Base-by-base conservation (phyloP, 768 basidiomycete genomes). In the Boletus pseudopeckii region DNA sequence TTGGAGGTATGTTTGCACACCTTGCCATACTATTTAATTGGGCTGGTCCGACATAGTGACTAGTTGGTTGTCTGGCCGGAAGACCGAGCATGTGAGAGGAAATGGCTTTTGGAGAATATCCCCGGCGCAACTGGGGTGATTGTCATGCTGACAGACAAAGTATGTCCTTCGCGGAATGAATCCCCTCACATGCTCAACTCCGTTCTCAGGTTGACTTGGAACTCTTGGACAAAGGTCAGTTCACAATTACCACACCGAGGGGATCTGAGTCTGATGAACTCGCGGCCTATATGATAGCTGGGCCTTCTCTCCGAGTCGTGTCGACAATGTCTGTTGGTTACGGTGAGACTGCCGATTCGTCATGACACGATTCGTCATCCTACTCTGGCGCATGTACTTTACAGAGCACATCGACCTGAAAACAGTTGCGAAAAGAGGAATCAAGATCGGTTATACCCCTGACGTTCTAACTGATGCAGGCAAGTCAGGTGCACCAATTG, bases 281-380 rank as follows among this genome's bases (percentile, higher is more conserved):
- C n/a, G 15, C 5, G n/a, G 39, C 28, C 44, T 42, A n/a, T n/a
- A n/a, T n/a, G n/a, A n/a, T n/a, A 87, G 92, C 92, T 57, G 92
- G 93, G 4, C 75, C 86, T 0, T 75, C 68, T 45, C 77, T 99
- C 9, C 82, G 80, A 41, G 85, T 90, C n/a, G 80, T 97, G 3
- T 96, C 94, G 1, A 97, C 95, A 0, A 90, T 96, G 84, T 92
- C 91, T 17, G 92, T 94, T 18, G 92, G 92, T 43, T 90, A 86
- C 64, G 90, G 91, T 90, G 54, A 52, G 79, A 58, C 18, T 39
- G 20, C 14, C 38, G 14, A 14, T 43, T 39, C 45, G 17, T 26
- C 41, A 5, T 15, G 17, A 39, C 33, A 7, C 2, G 1, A 14
- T 24, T 33, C 13, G 17, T 38, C 34, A 53, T 32, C 42, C 34